Conservation (phyloP, 495 filamentous ascomycete species). For the Trichoderma virens region DNA sequence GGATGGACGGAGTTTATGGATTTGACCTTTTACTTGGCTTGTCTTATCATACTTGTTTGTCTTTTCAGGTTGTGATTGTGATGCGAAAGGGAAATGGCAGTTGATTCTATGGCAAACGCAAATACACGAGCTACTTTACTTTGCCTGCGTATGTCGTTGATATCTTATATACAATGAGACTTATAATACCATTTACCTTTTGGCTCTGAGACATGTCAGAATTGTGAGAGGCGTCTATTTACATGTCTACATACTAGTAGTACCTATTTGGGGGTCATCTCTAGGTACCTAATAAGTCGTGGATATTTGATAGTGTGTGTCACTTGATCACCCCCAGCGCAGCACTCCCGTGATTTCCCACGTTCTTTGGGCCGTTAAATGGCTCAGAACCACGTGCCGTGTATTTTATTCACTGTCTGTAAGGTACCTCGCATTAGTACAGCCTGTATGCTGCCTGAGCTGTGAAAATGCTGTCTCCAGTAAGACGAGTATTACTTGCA, state of each 20-base stretch:
- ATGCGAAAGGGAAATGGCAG: neutral
- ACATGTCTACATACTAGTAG: too few relatives aligned
- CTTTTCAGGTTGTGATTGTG: neutral
- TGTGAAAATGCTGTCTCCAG: too few relatives aligned
- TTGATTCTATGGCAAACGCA: neutral
- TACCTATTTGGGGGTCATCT: too few relatives aligned
- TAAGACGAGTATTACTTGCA: too few relatives aligned
- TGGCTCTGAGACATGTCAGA: neutral
- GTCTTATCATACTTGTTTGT: neutral
- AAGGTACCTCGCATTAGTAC: too few relatives aligned
- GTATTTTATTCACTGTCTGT: too few relatives aligned
- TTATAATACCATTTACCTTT: neutral
- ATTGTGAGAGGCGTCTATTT: too few relatives aligned
- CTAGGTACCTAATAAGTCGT: too few relatives aligned
- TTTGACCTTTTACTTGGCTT: neutral
- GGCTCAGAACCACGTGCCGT: neutral
- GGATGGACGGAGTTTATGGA: neutral
- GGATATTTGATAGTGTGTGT: too few relatives aligned
- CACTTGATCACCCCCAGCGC: neutral
- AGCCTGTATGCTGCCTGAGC: too few relatives aligned
- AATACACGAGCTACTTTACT: neutral
- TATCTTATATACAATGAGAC: too few relatives aligned
- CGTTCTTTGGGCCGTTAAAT: neutral
- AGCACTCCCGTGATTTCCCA: neutral
- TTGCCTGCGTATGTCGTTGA: neutral